Base-by-base conservation (phyloP, 352 stramenopile species). In the Phytophthora citricola region DNA sequence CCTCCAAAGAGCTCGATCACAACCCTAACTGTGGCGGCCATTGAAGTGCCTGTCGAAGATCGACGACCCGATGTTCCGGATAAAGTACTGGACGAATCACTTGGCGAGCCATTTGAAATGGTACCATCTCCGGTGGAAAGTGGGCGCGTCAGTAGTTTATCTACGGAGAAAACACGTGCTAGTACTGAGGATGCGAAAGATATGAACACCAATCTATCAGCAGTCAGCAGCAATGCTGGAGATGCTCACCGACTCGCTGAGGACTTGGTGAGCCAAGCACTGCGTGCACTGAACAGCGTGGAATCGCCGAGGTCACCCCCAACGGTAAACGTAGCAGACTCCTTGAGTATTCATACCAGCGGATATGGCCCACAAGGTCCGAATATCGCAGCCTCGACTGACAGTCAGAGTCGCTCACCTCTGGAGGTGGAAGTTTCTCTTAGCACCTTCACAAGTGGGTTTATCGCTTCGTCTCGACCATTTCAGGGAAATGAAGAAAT, bases 381-480 rank as follows among this genome's bases (percentile, higher is more conserved):
- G 59, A 58, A 24, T 24, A 46, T 17, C 29, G 24, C 24, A 34
- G n/a, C 14, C 22, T 38, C 6, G 17, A 32, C 39, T 29, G 20
- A 66, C 43, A 12, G 7, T 27, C 6, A 15, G 11, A 40, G 24
- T n/a, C 15, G 11, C 26, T 8, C 17, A 17, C 9, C 15, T 6
- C 14, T 59, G 38, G 55, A 62, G 17, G 59, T 79, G 7, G 58
- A 75, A 8, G 63, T 69, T 5, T 86, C 79, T 8, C 55, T 86
- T 17, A 86, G 76, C 41, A 44, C 58, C 1, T 88, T 85, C 53
- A 88, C 79, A 0, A 65, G 63, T 27, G 79, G 79, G 7, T 86
- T 83, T 39, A 11, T 41, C 17, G 47, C 46, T 10, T 36, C 50
- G 6, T 51, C 49, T 59, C n/a, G 11, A 47, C 6, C 27, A 47